Base-by-base conservation (phyloP, 495 filamentous ascomycete species). In the Neurospora africana region DNA sequence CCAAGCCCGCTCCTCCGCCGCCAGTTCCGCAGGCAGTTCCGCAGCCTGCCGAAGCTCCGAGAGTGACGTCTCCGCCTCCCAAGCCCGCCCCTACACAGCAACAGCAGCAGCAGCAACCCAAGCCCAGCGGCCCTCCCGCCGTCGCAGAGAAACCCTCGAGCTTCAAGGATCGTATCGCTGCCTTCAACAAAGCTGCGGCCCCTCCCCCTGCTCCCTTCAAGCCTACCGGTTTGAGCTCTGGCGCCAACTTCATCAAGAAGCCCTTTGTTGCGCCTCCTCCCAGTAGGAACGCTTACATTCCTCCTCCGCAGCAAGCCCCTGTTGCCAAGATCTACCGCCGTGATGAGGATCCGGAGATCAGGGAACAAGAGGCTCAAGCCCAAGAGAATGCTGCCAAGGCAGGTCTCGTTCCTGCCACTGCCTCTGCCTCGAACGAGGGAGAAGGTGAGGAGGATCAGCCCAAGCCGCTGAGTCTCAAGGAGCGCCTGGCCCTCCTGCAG, bases 261-360 rank as follows among this genome's bases (percentile, higher is more conserved):
- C 93, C 95, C n/a, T 99, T 98, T 76, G 95, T 99, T 72, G 91
- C 95, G 2, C 93, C 96, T 38, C 95, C 95, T 69, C 95, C 95
- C 8, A 97, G 93, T 80, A 92, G 94, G 74, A 91, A 98, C 85
- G 91, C 96, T 3, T 99, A 93, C 76, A 87, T 98, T 1, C 91
- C 95, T 41, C 89, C 90, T 6, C 88, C 89, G 40, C 83, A 80
- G 11, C 79, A 85, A 47, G 88, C 90, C 40, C 84, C 88, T 36
- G 88, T 89, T 21, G 87, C 90, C 37, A 95, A 91, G 82, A 79
- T 93, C 13, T 97, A 97, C 76, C 88, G 90, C 70, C 86, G 97
- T 44, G 95, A 98, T 65, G 95, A 98, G 75, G 93, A 97, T 74
- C 91, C 93, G 0, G 93, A 94, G 72, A 85, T 95, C 70, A 88